Evolutionary conservation across 164 flowering plant species (phyloP).

Genomic region (Cinnamomum micranthum): DNA sequence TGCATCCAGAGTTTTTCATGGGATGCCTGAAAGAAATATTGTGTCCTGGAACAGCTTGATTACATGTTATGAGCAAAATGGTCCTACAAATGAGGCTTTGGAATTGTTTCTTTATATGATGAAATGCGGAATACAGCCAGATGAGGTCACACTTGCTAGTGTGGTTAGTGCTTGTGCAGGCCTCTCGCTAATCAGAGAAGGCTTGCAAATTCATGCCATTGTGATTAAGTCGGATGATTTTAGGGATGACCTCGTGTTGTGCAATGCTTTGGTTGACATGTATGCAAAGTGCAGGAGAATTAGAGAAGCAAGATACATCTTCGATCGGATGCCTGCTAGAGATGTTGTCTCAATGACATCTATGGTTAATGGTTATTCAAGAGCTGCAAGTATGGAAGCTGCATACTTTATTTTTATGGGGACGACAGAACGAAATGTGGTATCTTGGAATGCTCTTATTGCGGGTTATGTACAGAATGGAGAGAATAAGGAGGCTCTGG

Average conservation of each 20-base stretch:
- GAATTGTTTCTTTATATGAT: slow-evolving; percentile 14
- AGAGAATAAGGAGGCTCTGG: slow-evolving; percentile 21
- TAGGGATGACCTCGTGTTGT: slow-evolving; percentile 20
- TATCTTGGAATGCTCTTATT: slow-evolving; percentile 30
- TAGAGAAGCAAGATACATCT: slow-evolving; percentile 21
- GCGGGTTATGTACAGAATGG: slow-evolving; percentile 27
- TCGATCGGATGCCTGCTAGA: slow-evolving; percentile 23
- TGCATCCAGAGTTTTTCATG: slow-evolving; percentile 21
- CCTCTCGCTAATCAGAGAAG: slow-evolving; percentile 14
- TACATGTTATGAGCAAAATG: slow-evolving; percentile 27
- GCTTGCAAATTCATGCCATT: slow-evolving; percentile 22
- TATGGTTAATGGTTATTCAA: slow-evolving; percentile 28
- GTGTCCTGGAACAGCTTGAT: slow-evolving; percentile 31
- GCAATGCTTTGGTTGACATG: slow-evolving; percentile 30
- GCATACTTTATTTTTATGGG: slow-evolving; percentile 17
- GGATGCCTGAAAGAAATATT: slow-evolving; percentile 19
- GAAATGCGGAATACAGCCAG: slow-evolving; percentile 18
- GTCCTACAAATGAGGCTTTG: slow-evolving; percentile 19
- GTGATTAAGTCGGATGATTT: slow-evolving; percentile 18
- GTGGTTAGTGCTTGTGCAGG: slow-evolving; percentile 26
- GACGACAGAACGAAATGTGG: slow-evolving; percentile 22
- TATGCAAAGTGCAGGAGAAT: slow-evolving; percentile 24
- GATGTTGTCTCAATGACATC: slow-evolving; percentile 26
- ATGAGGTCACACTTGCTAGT: slow-evolving; percentile 29
- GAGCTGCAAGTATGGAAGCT: slow-evolving; percentile 16